These are phyloP conservation scores for Deakozyma indianensis DNA, from an alignment of 805 yeast species.

Conservation along the genomic window DNA sequence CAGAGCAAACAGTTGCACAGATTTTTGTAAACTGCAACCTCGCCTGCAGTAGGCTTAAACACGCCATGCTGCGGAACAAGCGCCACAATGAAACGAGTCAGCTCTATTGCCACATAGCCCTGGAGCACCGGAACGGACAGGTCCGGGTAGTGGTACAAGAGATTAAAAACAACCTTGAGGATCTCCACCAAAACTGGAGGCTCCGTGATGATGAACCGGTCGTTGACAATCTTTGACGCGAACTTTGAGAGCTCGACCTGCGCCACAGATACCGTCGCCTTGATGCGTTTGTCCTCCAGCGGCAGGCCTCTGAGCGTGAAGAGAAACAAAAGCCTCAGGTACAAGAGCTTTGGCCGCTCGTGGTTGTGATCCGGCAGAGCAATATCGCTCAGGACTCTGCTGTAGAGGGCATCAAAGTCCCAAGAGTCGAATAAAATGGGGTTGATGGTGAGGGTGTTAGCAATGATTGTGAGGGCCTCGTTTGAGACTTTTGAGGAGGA, in stretches of 20 bases:
- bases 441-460: background rate
- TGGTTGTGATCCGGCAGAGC: background rate
- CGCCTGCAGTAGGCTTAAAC: background rate
- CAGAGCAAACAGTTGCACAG: conserved; percentile 7
- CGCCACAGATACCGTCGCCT: conserved; percentile 2
- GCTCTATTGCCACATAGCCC: conserved; percentile 3
- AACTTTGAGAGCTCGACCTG: conserved; percentile 1
- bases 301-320: conserved; percentile 6
- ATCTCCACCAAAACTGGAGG: conserved; percentile 5
- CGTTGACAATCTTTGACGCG: background rate
- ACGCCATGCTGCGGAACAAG: conserved; percentile 2
- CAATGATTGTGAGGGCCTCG: background rate
- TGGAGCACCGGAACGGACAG: conserved; percentile 2
- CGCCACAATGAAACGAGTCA: conserved; percentile 3
- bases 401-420: background rate
- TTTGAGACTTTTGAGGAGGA: background rate
- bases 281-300: conserved; percentile 3
- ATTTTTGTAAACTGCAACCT: conserved; percentile 4
- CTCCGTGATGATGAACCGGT: conserved; percentile 1
- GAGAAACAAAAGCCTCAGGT: conserved; percentile 7
- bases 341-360: conserved; percentile 3
- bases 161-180: conserved; percentile 8
- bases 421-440: background rate
- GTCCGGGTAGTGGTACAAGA: conserved; percentile 8
- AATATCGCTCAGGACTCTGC: background rate